Conservation (phyloP, 2,329 filamentous ascomycete species). For the Hypoxylon sp. region DNA sequence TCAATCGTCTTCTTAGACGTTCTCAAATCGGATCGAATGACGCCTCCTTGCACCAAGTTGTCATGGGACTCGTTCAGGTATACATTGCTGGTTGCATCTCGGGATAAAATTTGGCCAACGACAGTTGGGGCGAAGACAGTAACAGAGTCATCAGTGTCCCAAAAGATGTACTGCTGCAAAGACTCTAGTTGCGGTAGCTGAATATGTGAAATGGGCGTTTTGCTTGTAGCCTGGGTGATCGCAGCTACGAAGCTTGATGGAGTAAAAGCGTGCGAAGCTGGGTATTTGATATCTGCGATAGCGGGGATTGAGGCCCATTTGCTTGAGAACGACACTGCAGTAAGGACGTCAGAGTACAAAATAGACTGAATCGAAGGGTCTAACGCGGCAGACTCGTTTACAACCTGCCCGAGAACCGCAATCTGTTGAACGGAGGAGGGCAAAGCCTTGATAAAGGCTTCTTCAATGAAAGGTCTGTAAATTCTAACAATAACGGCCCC, state of each 20-base stretch:
- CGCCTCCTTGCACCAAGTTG: slow-evolving; percentile 80
- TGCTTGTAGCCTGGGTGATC: slow-evolving; percentile 66
- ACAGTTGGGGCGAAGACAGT: slow-evolving; percentile 75
- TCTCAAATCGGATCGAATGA: slow-evolving; percentile 86
- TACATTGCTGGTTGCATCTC: slow-evolving; percentile 77
- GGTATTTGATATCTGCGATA: slow-evolving; percentile 91
- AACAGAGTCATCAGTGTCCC: slow-evolving; percentile 85
- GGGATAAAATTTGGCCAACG: slow-evolving; percentile 74
- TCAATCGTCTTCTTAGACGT: slow-evolving; percentile 87
- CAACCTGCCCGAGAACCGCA: slow-evolving; percentile 90
- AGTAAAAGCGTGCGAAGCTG: slow-evolving; percentile 73
- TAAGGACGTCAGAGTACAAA: slow-evolving; percentile 92
- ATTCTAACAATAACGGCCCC: slow-evolving; percentile 93
- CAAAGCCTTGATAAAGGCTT: slow-evolving; percentile 87
- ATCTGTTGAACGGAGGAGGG: slow-evolving; percentile 82
- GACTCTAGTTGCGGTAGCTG: slow-evolving; percentile 63
- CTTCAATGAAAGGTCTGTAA: slow-evolving; percentile 95
- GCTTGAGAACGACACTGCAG: slow-evolving; percentile 83
- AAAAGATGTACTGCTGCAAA: slow-evolving; percentile 91
- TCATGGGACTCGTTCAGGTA: slow-evolving; percentile 74
- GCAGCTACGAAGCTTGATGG: slow-evolving; percentile 67
- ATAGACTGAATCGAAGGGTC: slow-evolving; percentile 85
- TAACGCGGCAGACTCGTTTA: slow-evolving; percentile 77
- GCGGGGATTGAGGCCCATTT: slow-evolving; percentile 73
- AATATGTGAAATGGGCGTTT: slow-evolving; percentile 66